These are phyloP conservation scores for Suillus discolor DNA, from an alignment of 768 basidiomycete genomes.

Conservation along the genomic window DNA sequence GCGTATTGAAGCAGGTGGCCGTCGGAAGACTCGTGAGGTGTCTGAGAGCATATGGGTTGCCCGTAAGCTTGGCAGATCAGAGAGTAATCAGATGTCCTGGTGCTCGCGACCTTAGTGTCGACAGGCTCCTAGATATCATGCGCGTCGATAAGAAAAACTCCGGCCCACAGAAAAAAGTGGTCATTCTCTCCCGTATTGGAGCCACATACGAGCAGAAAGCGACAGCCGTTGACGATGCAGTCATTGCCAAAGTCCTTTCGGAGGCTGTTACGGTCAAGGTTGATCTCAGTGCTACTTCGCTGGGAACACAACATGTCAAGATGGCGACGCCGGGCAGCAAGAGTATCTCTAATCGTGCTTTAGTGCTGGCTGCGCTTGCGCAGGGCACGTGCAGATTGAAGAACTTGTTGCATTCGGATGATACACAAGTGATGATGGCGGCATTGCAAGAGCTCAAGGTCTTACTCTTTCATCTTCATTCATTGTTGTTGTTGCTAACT, in stretches of 20 bases:
- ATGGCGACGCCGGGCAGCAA: slow-evolving; percentile 97
- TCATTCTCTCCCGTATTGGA: slow-evolving; percentile 88
- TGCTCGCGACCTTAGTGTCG: slow-evolving; percentile 73
- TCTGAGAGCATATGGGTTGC: slow-evolving; percentile 90
- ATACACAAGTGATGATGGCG: slow-evolving; percentile 99
- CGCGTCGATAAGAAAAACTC: slow-evolving; percentile 97
- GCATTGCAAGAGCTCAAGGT: slow-evolving; percentile 89
- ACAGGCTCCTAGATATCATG: slow-evolving; percentile 91
- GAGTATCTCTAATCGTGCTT: slow-evolving; percentile 92
- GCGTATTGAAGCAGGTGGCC: slow-evolving; percentile 86
- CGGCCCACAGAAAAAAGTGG: slow-evolving; percentile 90
- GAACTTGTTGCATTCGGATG: slow-evolving; percentile 95
- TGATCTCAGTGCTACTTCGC: slow-evolving; percentile 21
- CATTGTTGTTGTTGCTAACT: slow-evolving; percentile 6
- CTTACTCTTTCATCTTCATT: slow-evolving; percentile 8
- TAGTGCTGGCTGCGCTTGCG: slow-evolving; percentile 91
- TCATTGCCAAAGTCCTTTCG: slow-evolving; percentile 81
- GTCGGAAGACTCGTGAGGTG: slow-evolving; percentile 88
- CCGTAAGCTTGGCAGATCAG: slow-evolving; percentile 78
- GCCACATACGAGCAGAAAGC: slow-evolving; percentile 92
- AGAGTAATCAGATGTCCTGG: slow-evolving; percentile 73
- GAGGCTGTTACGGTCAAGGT: slow-evolving; percentile 74
- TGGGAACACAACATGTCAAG: slow-evolving; percentile 37
- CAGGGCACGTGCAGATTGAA: slow-evolving; percentile 84
- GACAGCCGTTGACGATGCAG: slow-evolving; percentile 76